Evolutionary conservation across 176 grass and related monocot genomes (phyloP), one percentile per base, ranked within the genome.

Genomic region (Bonia amplexicaulis): DNA sequence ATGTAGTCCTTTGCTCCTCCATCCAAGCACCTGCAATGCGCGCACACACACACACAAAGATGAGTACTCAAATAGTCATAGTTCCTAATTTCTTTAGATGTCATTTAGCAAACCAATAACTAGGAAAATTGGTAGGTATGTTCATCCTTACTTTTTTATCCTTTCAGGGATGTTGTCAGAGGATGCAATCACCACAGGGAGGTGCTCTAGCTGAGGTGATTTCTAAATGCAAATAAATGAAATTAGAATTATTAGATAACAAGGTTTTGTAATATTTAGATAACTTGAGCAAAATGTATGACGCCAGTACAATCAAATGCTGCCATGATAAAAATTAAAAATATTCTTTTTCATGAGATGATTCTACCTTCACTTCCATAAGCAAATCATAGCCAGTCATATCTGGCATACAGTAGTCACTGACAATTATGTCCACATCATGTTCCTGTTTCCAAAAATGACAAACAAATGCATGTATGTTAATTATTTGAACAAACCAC

Each of bases 351-450:
- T 7, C 15, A 23, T 12, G 4, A 51, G n/a, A 52, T 13, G 20
- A 52, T 2, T 23, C 22, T 84, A 84, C 81, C 81, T 84, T 84
- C 57, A 84, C 42, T 48, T 48, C 41, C 45, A n/a, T 39, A 0
- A 84, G 70, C 22, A 84, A 41, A 65, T 74, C 57, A 40, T 65
- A 84, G 12, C 81, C 70, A 65, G 57, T 52, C 69, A 84, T 84
- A 2, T 48, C 42, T 25, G 57, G 58, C 70, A 74, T 74, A 51
- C 45, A 62, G 6, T 65, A 74, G 16, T 74, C 57, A 17, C 57
- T 59, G 22, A 59, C 7, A 59, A 76, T 76, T 33, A 76, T 40
- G 11, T 76, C 57, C 33, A 76, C 74, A 58, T 76, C 52, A 76
- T 76, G 53, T 76, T 58, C 74, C 74, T 76, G 1, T 59, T 33